Conservation (phyloP, 331 rosid genomes). For the Pyrus hybrid region DNA sequence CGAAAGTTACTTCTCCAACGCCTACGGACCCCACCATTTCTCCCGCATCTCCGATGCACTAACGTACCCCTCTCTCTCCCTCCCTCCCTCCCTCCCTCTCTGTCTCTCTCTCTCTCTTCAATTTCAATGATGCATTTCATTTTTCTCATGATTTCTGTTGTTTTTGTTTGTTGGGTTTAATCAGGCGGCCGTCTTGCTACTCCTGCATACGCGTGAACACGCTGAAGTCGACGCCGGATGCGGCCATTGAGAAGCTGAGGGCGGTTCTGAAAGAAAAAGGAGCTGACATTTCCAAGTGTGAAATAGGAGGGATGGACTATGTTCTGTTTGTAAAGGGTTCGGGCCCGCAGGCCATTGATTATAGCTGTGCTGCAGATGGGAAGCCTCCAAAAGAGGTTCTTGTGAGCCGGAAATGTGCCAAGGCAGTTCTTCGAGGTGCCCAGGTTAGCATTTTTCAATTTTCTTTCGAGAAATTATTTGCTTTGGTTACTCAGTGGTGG, state of each 20-base stretch:
- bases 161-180: slow-evolving; percentile 2
- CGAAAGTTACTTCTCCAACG: slow-evolving; percentile 53
- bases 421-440: slow-evolving; percentile 96
- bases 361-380: slow-evolving; percentile 39
- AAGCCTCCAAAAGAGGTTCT: slow-evolving; percentile 71
- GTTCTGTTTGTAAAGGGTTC: slow-evolving; percentile 81
- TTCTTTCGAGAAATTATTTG: not conserved
- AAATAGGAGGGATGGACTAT: slow-evolving; percentile 62
- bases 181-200: slow-evolving; percentile 80
- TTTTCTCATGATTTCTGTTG: not conserved
- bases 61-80: slow-evolving; percentile 28
- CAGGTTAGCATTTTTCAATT: slow-evolving; percentile 39
- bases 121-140: not conserved
- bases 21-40: slow-evolving; percentile 66
- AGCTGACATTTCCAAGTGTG: slow-evolving; percentile 44
- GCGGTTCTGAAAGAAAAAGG: slow-evolving; percentile 22
- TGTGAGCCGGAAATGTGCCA: slow-evolving; percentile 91
- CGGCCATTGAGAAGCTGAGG: slow-evolving; percentile 43
- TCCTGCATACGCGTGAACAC: slow-evolving; percentile 80
- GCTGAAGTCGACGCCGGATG: slow-evolving; percentile 49
- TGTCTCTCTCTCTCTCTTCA: not conserved
- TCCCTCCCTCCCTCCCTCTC: too few species aligned
- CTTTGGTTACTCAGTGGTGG: not conserved
- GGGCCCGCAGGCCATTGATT: slow-evolving; percentile 65
- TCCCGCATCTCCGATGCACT: slow-evolving; percentile 71